Conservation (phyloP, 208 protist genomes). For the Trypanosoma cruzi region DNA sequence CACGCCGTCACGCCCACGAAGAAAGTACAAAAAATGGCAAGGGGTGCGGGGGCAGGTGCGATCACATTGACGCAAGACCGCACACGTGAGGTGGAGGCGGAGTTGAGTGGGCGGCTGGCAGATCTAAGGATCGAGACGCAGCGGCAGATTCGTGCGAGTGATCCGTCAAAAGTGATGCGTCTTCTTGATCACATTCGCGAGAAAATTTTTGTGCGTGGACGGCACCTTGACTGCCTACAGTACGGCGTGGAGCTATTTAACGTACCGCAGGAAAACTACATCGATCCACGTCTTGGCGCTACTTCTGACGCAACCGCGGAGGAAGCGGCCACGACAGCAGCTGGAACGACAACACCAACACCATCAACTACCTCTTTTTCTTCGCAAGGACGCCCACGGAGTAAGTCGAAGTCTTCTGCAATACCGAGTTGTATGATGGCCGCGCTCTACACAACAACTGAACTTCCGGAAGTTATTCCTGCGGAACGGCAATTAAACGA, state of each 20-base stretch:
- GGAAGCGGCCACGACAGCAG: background rate
- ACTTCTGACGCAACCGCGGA: slow-evolving; percentile 1
- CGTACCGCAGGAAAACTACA: slow-evolving; percentile 64
- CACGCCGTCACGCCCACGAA: background rate
- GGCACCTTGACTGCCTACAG: slow-evolving; percentile 53
- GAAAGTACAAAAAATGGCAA: background rate
- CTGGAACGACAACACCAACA: background rate
- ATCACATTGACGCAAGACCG: slow-evolving; percentile 26
- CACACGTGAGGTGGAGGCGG: slow-evolving; percentile 24
- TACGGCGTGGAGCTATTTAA: slow-evolving; percentile 65
- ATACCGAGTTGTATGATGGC: slow-evolving; percentile 11
- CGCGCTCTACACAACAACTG: slow-evolving; percentile 13
- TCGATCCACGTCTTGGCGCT: slow-evolving; percentile 37
- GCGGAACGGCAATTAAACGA: slow-evolving; percentile 43
- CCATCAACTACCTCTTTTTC: background rate
- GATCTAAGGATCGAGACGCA: slow-evolving; percentile 35
- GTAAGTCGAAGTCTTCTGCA: background rate
- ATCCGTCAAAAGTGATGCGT: slow-evolving; percentile 42
- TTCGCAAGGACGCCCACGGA: background rate
- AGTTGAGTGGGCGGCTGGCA: slow-evolving; percentile 39
- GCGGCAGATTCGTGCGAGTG: slow-evolving; percentile 45
- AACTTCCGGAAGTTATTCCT: slow-evolving; percentile 40
- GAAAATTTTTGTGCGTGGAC: slow-evolving; percentile 65
- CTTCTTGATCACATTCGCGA: slow-evolving; percentile 67
- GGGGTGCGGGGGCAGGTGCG: background rate